Conservation (phyloP, 441 rosid species). For the Adansonia gregorii region DNA sequence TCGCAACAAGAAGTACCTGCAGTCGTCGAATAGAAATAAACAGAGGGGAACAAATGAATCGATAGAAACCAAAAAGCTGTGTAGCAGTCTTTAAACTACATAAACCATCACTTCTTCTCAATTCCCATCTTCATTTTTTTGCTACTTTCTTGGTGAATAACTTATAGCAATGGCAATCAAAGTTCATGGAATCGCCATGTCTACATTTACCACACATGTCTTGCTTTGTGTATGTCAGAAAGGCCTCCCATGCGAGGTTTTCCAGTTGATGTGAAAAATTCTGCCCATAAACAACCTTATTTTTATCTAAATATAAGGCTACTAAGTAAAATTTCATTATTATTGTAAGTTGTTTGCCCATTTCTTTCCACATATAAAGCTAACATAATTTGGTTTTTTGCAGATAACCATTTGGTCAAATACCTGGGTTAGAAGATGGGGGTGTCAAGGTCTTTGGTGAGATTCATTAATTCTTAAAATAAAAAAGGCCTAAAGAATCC, state of each 20-base stretch:
- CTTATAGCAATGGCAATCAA: not conserved
- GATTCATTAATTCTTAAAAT: not conserved
- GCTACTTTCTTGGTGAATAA: not conserved
- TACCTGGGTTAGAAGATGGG: constrained; percentile 31
- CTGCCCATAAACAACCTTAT: constrained; percentile 32
- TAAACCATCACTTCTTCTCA: not conserved
- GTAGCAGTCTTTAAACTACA: not conserved
- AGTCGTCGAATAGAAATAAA: not conserved
- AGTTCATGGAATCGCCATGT: not conserved
- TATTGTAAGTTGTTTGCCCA: not conserved
- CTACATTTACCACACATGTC: not conserved
- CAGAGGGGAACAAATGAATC: not conserved
- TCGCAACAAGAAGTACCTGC: not conserved
- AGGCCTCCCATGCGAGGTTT: constrained; percentile 23
- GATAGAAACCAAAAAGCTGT: not conserved
- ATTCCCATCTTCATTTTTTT: not conserved
- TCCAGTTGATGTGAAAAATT: constrained; percentile 19
- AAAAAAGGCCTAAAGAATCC: too few relatives aligned
- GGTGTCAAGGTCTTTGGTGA: constrained; percentile 30
- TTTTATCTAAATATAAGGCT: constrained; percentile 34
- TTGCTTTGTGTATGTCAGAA: not conserved
- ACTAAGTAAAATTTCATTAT: too few relatives aligned
- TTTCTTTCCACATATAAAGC: constrained; percentile 19
- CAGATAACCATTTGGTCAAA: constrained; percentile 36
- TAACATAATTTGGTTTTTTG: not conserved